Evolutionary conservation across 495 filamentous ascomycete species (phyloP).

Genomic region (Darksidea phi): DNA sequence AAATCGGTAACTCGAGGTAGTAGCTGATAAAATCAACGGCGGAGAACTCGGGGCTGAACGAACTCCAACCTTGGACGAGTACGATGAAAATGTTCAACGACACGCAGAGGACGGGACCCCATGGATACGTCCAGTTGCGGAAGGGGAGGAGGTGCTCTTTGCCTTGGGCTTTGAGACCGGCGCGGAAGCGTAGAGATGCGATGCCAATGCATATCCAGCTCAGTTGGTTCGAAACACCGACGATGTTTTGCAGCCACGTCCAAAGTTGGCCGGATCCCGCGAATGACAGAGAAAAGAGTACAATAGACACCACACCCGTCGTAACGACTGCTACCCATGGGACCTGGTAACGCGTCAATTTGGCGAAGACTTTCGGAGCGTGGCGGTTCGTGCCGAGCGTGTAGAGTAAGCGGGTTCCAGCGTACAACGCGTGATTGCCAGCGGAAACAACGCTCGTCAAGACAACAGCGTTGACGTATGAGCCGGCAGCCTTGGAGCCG

Average conservation of each 20-base stretch:
- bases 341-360: constrained; percentile 3
- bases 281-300: not conserved
- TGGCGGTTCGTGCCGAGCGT: constrained; percentile 18
- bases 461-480: constrained; percentile 58
- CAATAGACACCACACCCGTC: not conserved
- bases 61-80: constrained; percentile 61
- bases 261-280: not conserved
- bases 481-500: constrained; percentile 51
- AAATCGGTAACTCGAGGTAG: constrained; percentile 53
- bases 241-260: constrained; percentile 7
- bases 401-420: constrained; percentile 18
- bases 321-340: constrained; percentile 2
- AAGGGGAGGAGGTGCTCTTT: constrained; percentile 60
- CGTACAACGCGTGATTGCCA: constrained; percentile 38
- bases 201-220: constrained; percentile 8
- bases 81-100: constrained; percentile 56
- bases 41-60: constrained; percentile 54
- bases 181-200: constrained; percentile 1
- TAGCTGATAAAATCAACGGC: constrained; percentile 54
- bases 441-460: constrained; percentile 56
- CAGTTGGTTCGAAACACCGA: constrained; percentile 4
- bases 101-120: constrained; percentile 54
- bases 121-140: constrained; percentile 52
- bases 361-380: constrained; percentile 5
- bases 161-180: constrained; percentile 48